Conservation (phyloP, 306 rosid genomes). For the Purshia tridentata region DNA sequence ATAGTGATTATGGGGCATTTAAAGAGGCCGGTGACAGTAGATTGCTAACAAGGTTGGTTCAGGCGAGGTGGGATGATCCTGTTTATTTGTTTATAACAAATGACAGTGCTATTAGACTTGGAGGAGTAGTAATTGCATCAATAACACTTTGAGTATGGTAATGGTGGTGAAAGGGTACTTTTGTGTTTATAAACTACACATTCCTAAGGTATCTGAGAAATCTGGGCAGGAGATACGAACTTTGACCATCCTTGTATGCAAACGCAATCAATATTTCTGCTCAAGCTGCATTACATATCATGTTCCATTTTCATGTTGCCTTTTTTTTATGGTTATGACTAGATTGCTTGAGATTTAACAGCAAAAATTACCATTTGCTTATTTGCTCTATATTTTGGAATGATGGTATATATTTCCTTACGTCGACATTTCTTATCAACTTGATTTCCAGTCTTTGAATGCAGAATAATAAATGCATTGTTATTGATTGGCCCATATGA, state of each 20-base stretch:
- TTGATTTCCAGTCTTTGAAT: conserved; percentile 21
- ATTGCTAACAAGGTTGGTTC: neutral
- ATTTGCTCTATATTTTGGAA: neutral
- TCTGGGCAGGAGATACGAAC: neutral
- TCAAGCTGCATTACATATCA: conserved; percentile 1
- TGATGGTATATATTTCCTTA: conserved; percentile 8
- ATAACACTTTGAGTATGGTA: neutral
- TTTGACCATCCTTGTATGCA: neutral
- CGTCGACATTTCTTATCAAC: neutral
- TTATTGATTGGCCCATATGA: conserved; percentile 40
- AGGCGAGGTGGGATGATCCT: neutral
- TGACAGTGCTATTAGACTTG: neutral
- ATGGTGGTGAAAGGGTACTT: too few species aligned
- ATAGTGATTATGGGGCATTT: too few species aligned
- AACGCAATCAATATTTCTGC: neutral
- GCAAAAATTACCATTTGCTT: neutral
- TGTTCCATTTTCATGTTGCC: neutral
- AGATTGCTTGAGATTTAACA: conserved; percentile 1
- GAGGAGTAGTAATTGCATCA: neutral
- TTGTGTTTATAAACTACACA: too few species aligned
- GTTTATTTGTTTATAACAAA: neutral
- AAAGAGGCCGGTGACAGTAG: too few species aligned
- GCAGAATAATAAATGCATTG: conserved; percentile 54
- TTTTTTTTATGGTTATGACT: neutral
- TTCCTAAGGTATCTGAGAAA: too few species aligned